Evolutionary conservation across 2,329 filamentous ascomycete genomes (phyloP).

Genomic region (Colletotrichum higginsianum): DNA sequence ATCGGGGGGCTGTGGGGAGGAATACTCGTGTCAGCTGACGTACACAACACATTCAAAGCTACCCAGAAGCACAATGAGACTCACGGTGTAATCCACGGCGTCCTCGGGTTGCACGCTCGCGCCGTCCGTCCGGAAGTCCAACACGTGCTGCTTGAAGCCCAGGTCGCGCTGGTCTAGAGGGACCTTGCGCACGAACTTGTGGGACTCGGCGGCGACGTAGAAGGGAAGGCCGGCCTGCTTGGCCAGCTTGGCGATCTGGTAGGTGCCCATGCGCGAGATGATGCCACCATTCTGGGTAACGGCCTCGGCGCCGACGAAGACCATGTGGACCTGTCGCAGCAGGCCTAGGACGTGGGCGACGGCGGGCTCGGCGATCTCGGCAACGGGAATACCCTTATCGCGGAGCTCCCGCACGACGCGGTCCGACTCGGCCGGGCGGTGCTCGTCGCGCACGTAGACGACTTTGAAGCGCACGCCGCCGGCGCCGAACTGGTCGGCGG

Average conservation of each 20-base stretch:
- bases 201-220: conserved; percentile 93
- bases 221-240: conserved; percentile 80
- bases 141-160: conserved; percentile 82
- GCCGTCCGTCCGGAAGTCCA: conserved; percentile 77
- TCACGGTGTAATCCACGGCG: conserved; percentile 80
- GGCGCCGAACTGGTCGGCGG: conserved; percentile 72
- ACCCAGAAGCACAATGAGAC: conserved; percentile 45
- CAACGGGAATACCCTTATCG: conserved; percentile 83
- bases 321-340: conserved; percentile 71
- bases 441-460: conserved; percentile 80
- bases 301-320: conserved; percentile 82
- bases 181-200: conserved; percentile 94
- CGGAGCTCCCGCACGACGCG: conserved; percentile 80
- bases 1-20: conserved; percentile 69
- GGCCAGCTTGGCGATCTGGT: conserved; percentile 88
- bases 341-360: conserved; percentile 83
- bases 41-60: neutral
- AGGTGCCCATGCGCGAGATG: conserved; percentile 87
- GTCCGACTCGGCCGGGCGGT: conserved; percentile 73
- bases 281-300: conserved; percentile 96
- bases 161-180: conserved; percentile 86
- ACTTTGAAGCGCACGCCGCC: conserved; percentile 81
- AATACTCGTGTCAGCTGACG: conserved; percentile 46
- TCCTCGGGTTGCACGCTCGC: conserved; percentile 63
- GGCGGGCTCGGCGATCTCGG: conserved; percentile 68